These are phyloP conservation scores for Poterioochromonas sp. DNA, from an alignment of 352 stramenopile genomes.

Conservation along the genomic window DNA sequence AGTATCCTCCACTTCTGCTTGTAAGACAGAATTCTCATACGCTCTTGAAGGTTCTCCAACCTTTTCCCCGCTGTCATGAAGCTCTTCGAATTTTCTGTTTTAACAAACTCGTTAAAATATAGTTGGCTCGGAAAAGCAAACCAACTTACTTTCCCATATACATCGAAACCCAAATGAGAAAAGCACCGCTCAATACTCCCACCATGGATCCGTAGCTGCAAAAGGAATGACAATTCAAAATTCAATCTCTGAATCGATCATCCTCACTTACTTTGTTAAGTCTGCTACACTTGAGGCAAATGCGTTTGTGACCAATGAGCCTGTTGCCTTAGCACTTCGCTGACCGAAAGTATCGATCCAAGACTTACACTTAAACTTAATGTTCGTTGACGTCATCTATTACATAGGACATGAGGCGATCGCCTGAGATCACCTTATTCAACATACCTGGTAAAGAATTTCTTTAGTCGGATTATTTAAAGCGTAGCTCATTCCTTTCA, in stretches of 20 bases:
- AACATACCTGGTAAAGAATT: slow-evolving; percentile 62
- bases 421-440: not conserved
- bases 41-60: slow-evolving; percentile 26
- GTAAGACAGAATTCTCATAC: not conserved
- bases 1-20: slow-evolving; percentile 4
- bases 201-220: slow-evolving; percentile 16
- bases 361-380: slow-evolving; percentile 72
- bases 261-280: slow-evolving; percentile 37
- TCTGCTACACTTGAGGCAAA: slow-evolving; percentile 55
- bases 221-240: not conserved
- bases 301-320: slow-evolving; percentile 65
- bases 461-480: slow-evolving; percentile 78
- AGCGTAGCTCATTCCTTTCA: slow-evolving; percentile 67
- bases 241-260: not conserved
- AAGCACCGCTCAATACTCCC: not conserved
- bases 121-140: not conserved
- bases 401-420: not conserved
- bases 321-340: slow-evolving; percentile 61
- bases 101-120: not conserved
- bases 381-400: slow-evolving; percentile 54
- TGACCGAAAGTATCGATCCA: slow-evolving; percentile 77
- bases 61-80: not conserved
- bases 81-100: slow-evolving; percentile 25
- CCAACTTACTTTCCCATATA: slow-evolving; percentile 24
- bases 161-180: slow-evolving; percentile 14